Evolutionary conservation across 768 basidiomycete genomes (phyloP), one percentile per base, ranked within the genome.

Genomic region (Pisolithus albus): DNA sequence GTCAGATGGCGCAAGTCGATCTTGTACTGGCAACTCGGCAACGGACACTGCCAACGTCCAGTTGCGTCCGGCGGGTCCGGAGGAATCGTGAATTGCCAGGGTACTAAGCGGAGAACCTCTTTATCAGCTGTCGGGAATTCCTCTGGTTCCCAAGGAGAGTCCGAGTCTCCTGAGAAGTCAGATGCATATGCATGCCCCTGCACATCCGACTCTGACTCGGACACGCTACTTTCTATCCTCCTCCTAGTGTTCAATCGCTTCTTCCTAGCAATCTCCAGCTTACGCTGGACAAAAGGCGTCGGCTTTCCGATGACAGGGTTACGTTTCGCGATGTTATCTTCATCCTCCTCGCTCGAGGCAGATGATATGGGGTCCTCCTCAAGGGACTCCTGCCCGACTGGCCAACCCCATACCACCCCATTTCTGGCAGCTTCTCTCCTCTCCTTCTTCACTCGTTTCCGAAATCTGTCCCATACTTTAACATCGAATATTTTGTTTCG

Each of bases 121-220:
- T 56, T 56, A 56, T 64, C 50, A 43, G 46, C 49, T 21, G 66
- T 69, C 18, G 50, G 51, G 37, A 53, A 49, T 10, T 61, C 47
- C 38, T 65, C 64, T 43, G 73, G 70, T 40, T 74, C 73, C 2
- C 74, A 64, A n/a, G 65, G 71, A 6, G 73, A 68, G 11, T 65
- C 74, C 4, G 80, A 80, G 7, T 63, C 59, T n/a, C 76, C 74
- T 10, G 77, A 78, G 60, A 83, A 84, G 58, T 84, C 82, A 0
- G 78, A 72, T 59, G 78, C 80, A 55, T 83, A 83, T 10, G 38
- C 59, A 61, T 59, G 49, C 60, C 69, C 44, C 59, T 44, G 56
- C 21, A 16, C 52, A 1, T 69, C 67, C 11, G 60, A 59, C 2
- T 24, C 63, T 32, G 68, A 61, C 13, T 32, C 54, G 2, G 64